Evolutionary conservation across 2,329 filamentous ascomycete species (phyloP), one percentile per base, ranked within the genome.

Genomic region (Zymoseptoria ardabiliae): DNA sequence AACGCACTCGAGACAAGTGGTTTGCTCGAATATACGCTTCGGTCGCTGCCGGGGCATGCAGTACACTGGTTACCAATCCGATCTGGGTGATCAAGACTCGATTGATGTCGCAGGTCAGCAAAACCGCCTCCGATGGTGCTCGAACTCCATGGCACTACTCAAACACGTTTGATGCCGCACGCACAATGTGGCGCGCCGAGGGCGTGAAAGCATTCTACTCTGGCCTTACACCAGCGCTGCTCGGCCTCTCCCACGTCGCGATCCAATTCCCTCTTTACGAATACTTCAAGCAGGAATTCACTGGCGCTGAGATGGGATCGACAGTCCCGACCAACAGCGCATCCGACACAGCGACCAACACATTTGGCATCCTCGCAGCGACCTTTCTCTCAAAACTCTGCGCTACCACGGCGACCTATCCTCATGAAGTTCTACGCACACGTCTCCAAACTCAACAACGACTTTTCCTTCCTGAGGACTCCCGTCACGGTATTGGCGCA

Each of bases 31-130:
- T 94, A 65, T 92, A 89, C 79, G 94, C 94, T 21, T 96, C 94
- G 9, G 85, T 99, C 61, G 83, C 91, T 58, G 94, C 93, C 22
- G 94, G 94, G 56, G 91, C 86, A 62, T 96, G 89, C 77, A 97
- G 92, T 66, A 99, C 94, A 3, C 82, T 97, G 63, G 89, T 88
- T 63, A 99, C 94, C 22, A 99, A 97, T 74, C 94, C 94, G 0
- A 99, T 99, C 62, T 99, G 94, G 94, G 94, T 99, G 45, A 96
- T 99, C 78, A 99, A 99, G 77, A 99, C 94, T 54, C 84, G 94
- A 66, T 83, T 99, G 68, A 97, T 97, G 94, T 96, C 94, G 45
- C 94, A 97, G 77, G 88, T 86, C 21, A 86, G 83, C 65, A 74
- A 79, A 45, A 80, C 77, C 62, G 78, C 82, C 64, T 80, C 76